Conservation (phyloP, 352 stramenopile genomes). For the Globisporangium echinulatum region DNA sequence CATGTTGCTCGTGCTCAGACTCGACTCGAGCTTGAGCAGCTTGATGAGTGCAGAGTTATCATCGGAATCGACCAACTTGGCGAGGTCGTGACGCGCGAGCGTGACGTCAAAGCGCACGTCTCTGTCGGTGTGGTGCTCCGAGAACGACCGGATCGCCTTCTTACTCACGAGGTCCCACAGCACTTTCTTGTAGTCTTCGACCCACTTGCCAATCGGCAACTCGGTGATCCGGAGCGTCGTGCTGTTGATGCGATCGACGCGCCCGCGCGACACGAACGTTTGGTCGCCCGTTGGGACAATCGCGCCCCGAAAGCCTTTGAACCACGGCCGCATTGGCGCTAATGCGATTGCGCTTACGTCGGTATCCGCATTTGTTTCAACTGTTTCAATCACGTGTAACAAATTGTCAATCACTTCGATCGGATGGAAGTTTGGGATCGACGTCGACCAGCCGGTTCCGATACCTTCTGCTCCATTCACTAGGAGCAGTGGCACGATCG, state of each 20-base stretch:
- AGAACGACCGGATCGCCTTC: slow-evolving; percentile 86
- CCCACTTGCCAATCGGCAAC: slow-evolving; percentile 96
- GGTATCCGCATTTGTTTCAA: slow-evolving; percentile 39
- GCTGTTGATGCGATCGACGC: slow-evolving; percentile 76
- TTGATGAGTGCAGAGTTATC: slow-evolving; percentile 64
- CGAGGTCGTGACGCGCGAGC: slow-evolving; percentile 71
- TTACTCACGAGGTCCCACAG: slow-evolving; percentile 91
- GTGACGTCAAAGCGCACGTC: slow-evolving; percentile 80
- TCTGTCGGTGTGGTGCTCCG: slow-evolving; percentile 96
- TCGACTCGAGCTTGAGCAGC: slow-evolving; percentile 92
- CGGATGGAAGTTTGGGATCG: slow-evolving; percentile 94
- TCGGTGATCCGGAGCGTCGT: slow-evolving; percentile 96
- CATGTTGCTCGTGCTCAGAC: slow-evolving; percentile 97
- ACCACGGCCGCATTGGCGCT: slow-evolving; percentile 90
- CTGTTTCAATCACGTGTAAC: slow-evolving; percentile 60
- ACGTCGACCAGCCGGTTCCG: slow-evolving; percentile 96
- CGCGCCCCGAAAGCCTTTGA: slow-evolving; percentile 93
- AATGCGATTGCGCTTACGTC: slow-evolving; percentile 24
- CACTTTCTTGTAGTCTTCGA: slow-evolving; percentile 98
- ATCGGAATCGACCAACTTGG: slow-evolving; percentile 46
- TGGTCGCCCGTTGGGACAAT: slow-evolving; percentile 70
- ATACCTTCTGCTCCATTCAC: slow-evolving; percentile 99
- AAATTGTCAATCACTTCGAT: slow-evolving; percentile 96
- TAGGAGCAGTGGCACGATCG: slow-evolving; percentile 94
- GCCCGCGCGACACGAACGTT: slow-evolving; percentile 70